Evolutionary conservation across 1,284 basidiomycete genomes (phyloP), one percentile per base, ranked within the genome.

Genomic region (Microbotryum lychnidis-dioicae): DNA sequence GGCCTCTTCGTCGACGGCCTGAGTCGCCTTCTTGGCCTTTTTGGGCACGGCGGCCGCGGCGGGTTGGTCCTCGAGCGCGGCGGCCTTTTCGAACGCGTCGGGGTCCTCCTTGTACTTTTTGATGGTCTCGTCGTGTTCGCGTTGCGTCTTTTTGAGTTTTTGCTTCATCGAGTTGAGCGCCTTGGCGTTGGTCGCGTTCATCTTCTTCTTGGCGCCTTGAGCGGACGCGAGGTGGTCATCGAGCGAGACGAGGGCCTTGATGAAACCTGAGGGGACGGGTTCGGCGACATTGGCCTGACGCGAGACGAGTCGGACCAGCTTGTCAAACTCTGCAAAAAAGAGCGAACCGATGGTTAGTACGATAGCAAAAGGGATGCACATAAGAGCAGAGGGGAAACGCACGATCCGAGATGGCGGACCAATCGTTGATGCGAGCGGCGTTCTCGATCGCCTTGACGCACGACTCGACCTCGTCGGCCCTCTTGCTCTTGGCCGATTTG

Each of bases 121-220:
- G 56, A 97, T 76, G 66, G 89, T 85, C 46, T 78, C 77, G 77
- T 97, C 96, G 73, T 91, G 84, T 75, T 97, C 96, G 77, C 93
- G 96, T 64, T 80, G 73, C 37, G 87, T 82, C 79, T 94, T 97
- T 78, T 89, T 93, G 65, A 97, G 81, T 76, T 94, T 97, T 78
- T 97, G 93, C 79, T 93, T 97, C 85, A 97, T 91, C 29, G 87
- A 87, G 69, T 92, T 97, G 71, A 97, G 81, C 1, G 92, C 92
- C 74, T 91, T 92, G 54, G 91, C 89, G 74, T 94, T 94, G 67
- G 83, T 87, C 1, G 91, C 89, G 71, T 94, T 94, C 87, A 96
- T 91, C 80, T 97, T 98, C 79, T 97, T 97, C 77, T 87, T 86
- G 4, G 88, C 77, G 66, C 68, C 85, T 83, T 67, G 65, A 4